Evolutionary conservation across 202 grass and related monocot genomes (phyloP).

Genomic region (Digitaria exilis): DNA sequence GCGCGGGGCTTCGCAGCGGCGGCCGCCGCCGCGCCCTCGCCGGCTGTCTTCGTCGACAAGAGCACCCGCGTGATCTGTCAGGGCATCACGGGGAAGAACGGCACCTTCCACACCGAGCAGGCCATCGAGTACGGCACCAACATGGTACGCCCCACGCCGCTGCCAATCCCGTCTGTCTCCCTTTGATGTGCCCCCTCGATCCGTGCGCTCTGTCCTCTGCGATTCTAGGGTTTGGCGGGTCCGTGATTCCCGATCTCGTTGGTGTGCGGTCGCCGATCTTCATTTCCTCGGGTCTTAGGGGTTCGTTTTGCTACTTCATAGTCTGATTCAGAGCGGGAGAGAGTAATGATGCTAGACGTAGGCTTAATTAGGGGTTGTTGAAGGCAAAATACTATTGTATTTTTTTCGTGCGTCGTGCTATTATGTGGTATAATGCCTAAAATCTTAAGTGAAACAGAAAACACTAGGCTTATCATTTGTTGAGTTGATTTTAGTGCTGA

Average conservation of each 20-base stretch:
- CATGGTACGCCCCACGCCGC: constrained; percentile 54
- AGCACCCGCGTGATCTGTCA: constrained; percentile 99
- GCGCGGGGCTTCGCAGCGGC: constrained; percentile 66
- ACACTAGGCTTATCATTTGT: not conserved
- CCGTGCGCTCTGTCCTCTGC: not conserved
- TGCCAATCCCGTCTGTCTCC: not conserved
- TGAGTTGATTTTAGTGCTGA: not conserved
- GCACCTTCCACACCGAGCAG: constrained; percentile 99
- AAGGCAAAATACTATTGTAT: constrained; percentile 15
- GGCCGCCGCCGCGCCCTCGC: constrained; percentile 58
- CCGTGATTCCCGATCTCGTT: constrained; percentile 6
- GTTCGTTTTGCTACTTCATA: not conserved
- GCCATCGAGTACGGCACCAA: constrained; percentile 99
- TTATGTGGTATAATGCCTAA: not conserved
- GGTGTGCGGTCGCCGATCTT: constrained; percentile 1
- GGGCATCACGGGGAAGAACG: constrained; percentile 98
- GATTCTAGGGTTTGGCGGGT: constrained; percentile 36
- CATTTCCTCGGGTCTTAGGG: constrained; percentile 12
- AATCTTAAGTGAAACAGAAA: not conserved
- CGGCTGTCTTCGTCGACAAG: constrained; percentile 95
- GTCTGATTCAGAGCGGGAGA: not conserved
- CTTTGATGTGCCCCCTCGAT: constrained; percentile 1
- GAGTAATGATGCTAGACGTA: not conserved
- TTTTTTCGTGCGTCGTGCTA: not conserved
- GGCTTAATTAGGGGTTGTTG: not conserved